Conservation (phyloP, 2,329 filamentous ascomycete species). For the Xylaria hypoxylon region DNA sequence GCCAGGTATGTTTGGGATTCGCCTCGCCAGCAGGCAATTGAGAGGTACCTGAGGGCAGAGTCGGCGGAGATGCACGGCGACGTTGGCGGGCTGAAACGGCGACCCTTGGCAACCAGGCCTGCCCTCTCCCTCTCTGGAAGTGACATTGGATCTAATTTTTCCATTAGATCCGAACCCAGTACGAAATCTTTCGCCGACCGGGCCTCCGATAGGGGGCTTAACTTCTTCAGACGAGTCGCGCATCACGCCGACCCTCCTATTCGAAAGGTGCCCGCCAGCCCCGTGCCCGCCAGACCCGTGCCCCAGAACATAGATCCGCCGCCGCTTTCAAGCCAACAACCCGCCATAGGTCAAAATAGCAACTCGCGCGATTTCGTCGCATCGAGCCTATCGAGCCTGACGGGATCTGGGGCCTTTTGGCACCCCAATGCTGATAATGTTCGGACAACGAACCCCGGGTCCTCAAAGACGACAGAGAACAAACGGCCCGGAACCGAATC, state of each 20-base stretch:
- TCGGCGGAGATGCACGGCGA: background rate
- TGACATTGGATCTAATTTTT: constrained; percentile 5
- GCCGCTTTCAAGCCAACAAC: background rate
- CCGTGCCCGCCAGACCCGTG: background rate
- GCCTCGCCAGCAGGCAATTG: constrained; percentile 37
- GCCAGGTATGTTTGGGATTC: constrained; percentile 40
- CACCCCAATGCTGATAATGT: background rate
- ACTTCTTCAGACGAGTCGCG: background rate
- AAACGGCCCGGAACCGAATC: background rate
- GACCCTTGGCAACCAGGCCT: background rate
- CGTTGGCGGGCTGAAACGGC: background rate
- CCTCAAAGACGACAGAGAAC: background rate
- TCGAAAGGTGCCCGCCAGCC: background rate
- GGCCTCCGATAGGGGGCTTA: too few species aligned
- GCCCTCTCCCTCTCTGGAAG: background rate
- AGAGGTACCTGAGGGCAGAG: constrained; percentile 31
- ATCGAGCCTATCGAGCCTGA: constrained; percentile 8
- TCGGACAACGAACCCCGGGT: background rate
- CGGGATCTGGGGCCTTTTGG: constrained; percentile 7
- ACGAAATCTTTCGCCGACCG: background rate
- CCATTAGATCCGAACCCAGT: background rate
- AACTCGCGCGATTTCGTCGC: background rate
- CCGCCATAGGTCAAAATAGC: background rate
- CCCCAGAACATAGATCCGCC: background rate
- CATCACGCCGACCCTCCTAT: background rate